Conservation (phyloP, 2,329 filamentous ascomycete species). For the Hypoxylon sp. region DNA sequence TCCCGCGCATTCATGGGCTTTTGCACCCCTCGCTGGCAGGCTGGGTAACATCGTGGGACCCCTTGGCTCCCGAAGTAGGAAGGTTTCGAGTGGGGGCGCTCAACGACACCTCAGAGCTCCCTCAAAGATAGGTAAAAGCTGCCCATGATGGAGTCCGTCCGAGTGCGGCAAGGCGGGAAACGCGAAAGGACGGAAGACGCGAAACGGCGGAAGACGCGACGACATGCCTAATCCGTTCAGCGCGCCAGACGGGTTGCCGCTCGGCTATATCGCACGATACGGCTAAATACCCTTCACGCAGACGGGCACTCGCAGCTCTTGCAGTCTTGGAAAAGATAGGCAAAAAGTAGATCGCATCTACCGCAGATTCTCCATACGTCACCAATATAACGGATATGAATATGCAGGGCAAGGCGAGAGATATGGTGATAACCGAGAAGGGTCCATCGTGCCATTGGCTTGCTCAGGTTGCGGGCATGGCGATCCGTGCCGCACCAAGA, state of each 20-base stretch:
- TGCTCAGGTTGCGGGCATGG: slow-evolving; percentile 7
- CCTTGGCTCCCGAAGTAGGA: too few species aligned
- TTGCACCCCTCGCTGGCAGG: too few species aligned
- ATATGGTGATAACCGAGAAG: neutral
- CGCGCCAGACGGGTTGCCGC: neutral
- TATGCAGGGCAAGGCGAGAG: neutral
- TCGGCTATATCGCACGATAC: slow-evolving; percentile 24
- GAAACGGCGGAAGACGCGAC: slow-evolving; percentile 7
- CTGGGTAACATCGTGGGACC: neutral
- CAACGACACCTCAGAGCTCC: too few species aligned
- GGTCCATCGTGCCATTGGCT: slow-evolving; percentile 12
- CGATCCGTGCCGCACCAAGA: neutral
- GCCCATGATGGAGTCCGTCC: too few species aligned
- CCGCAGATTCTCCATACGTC: slow-evolving; percentile 10
- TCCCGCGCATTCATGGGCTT: neutral
- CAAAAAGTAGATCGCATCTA: slow-evolving; percentile 13
- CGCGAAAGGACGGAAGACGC: too few species aligned
- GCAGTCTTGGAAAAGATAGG: neutral
- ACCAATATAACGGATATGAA: slow-evolving; percentile 28
- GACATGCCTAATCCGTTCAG: neutral
- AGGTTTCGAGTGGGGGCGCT: too few species aligned
- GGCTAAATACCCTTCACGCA: slow-evolving; percentile 23
- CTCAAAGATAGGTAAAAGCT: too few species aligned
- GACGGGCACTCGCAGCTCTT: neutral
- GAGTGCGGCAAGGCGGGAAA: too few species aligned